Conservation (phyloP, 1,284 basidiomycete species). For the Ustilago sp. region DNA sequence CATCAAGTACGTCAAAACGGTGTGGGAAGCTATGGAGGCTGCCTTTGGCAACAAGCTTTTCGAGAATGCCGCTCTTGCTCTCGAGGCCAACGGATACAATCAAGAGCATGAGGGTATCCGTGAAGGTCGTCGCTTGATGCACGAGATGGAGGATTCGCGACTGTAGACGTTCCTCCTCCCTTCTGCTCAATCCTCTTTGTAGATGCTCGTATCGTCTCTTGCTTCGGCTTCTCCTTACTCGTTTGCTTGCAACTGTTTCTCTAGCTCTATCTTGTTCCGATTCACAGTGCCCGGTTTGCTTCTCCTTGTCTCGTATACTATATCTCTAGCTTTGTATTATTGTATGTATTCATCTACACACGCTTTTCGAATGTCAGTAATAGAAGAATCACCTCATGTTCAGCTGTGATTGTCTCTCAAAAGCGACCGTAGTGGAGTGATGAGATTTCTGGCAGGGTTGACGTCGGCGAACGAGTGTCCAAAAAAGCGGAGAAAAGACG, state of each 20-base stretch:
- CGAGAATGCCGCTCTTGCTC: slow-evolving; percentile 52
- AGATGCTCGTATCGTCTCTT: not conserved
- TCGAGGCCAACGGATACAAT: slow-evolving; percentile 44
- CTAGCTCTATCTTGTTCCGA: not conserved
- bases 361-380: not conserved
- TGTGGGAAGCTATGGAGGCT: slow-evolving; percentile 82
- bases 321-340: not conserved
- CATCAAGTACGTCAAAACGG: slow-evolving; percentile 81
- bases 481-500: not conserved
- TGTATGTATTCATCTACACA: not conserved
- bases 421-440: not conserved
- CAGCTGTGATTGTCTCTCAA: not conserved
- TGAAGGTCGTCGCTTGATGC: slow-evolving; percentile 56
- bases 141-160: slow-evolving; percentile 48
- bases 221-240: not conserved
- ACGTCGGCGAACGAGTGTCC: not conserved
- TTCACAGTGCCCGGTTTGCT: not conserved
- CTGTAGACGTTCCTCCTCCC: slow-evolving; percentile 12
- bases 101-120: slow-evolving; percentile 60
- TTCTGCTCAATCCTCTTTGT: not conserved
- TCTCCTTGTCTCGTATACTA: not conserved
- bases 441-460: not conserved
- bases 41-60: slow-evolving; percentile 69
- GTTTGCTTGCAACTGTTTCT: not conserved
- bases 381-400: not conserved